phyloP scores from a whole-genome alignment of 2,329 filamentous ascomycete species.

The Aureobasidium sp. region DNA sequence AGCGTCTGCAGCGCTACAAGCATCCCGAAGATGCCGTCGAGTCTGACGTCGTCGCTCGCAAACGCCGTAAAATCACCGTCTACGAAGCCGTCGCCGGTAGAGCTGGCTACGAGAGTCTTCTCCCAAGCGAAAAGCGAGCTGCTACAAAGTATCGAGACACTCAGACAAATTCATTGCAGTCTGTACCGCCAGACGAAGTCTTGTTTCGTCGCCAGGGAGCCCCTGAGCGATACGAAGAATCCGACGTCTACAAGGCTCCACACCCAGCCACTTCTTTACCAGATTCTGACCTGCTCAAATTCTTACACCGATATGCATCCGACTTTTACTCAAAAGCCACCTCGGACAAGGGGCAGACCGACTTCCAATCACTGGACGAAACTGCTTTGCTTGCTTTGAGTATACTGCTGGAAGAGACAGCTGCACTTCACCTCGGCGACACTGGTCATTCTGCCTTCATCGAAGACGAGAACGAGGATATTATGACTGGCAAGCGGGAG shows the following conservation, averaged over 20 bases:
- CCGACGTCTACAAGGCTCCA: conserved; percentile 52
- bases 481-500: background rate
- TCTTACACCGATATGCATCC: conserved; percentile 58
- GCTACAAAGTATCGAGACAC: conserved; percentile 22
- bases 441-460: conserved; percentile 64
- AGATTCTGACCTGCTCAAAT: conserved; percentile 59
- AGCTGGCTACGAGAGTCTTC: conserved; percentile 37
- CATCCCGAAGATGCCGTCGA: background rate
- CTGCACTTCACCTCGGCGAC: conserved; percentile 50
- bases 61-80: conserved; percentile 8
- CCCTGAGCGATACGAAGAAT: conserved; percentile 58
- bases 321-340: conserved; percentile 49
- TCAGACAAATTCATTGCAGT: conserved; percentile 22
- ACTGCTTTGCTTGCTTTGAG: conserved; percentile 68
- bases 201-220: conserved; percentile 58
- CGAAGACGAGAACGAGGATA: conserved; percentile 40
- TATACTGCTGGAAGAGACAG: conserved; percentile 64
- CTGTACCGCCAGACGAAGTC: conserved; percentile 59
- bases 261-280: conserved; percentile 39
- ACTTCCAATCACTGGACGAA: conserved; percentile 62
- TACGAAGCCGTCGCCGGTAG: conserved; percentile 25
- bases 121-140: conserved; percentile 27
- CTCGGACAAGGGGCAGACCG: conserved; percentile 20
- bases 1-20: conserved; percentile 1
- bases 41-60: background rate